These are phyloP conservation scores for Beauveria sp. DNA, from an alignment of 2,329 filamentous ascomycete species.

Conservation along the genomic window DNA sequence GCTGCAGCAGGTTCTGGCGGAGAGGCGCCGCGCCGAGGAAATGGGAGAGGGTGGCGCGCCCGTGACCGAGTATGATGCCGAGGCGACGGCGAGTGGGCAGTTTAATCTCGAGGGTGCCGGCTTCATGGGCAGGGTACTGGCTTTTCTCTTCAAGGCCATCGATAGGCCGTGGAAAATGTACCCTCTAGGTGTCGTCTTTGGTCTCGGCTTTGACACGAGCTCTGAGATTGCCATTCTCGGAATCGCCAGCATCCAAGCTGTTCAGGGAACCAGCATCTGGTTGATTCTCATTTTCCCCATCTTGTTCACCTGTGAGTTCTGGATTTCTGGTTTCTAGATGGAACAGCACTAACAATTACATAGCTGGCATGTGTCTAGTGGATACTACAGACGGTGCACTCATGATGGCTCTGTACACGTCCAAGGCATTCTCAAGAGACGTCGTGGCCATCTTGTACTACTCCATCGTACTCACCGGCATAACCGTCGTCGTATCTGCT, in stretches of 20 bases:
- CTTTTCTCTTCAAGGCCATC: conserved; percentile 66
- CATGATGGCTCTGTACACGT: conserved; percentile 92
- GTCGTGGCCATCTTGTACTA: conserved; percentile 90
- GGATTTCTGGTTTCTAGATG: neutral
- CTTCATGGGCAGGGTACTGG: conserved; percentile 63
- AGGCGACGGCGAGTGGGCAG: conserved; percentile 32
- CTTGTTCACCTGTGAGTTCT: conserved; percentile 66
- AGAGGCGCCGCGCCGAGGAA: conserved; percentile 18
- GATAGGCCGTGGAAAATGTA: conserved; percentile 93
- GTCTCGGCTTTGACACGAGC: conserved; percentile 89
- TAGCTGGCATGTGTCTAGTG: conserved; percentile 87
- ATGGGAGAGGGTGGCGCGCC: conserved; percentile 21
- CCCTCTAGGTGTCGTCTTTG: conserved; percentile 75
- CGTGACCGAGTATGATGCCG: conserved; percentile 19
- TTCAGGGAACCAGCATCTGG: conserved; percentile 85
- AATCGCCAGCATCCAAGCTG: conserved; percentile 79
- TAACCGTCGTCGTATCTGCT: conserved; percentile 76
- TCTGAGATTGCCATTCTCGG: conserved; percentile 89
- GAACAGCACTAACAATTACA: neutral
- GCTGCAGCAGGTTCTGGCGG: conserved; percentile 52
- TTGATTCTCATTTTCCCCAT: conserved; percentile 86
- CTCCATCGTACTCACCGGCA: conserved; percentile 74
- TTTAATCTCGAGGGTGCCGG: conserved; percentile 72
- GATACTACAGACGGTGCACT: conserved; percentile 89
- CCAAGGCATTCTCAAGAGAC: conserved; percentile 68